Evolutionary conservation across 768 basidiomycete species (phyloP), one percentile per base, ranked within the genome.

Genomic region (Collybia sp.): DNA sequence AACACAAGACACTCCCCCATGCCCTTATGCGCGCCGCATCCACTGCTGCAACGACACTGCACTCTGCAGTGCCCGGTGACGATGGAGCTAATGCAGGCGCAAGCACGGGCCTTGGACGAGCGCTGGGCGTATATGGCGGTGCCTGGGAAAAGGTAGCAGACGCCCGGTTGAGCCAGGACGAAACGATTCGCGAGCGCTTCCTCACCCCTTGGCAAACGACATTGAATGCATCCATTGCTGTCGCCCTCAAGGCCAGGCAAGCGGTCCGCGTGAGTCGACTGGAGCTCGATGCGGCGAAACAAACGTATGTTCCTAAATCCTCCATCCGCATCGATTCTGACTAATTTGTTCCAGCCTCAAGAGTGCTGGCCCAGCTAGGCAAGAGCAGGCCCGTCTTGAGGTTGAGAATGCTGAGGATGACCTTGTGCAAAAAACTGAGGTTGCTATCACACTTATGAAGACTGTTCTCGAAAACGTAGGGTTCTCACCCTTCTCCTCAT

Each of bases 1-100:
- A 85, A 57, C 93, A 93, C 73, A 98, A 98, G 82, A 98, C 96
- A 0, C 85, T 98, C 43, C 91, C 96, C 0, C 96, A 98, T 56
- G 95, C 96, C 0, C 79, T 98, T 43, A 77, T 83, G 15, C 86
- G 96, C 42, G 85, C 94, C 0, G 82, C 93, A 0, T 76, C 80
- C 32, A 59, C 69, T 8, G 88, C 83, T 0, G 75, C 82, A 2
- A 62, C 61, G 5, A 65, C 69, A 10, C 57, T 87, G 25, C 66
- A 68, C n/a, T 50, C 54, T 2, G 69, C 71, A 1, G 61, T 72
- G 2, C 72, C 73, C 18, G 25, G 25, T 8, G 25, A 25, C 4
- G 25, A 3, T 8, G 25, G 25, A 25, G 25, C 8, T 25, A 25
- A 25, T 8, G 66, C 71, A 1, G 61, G 56, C 6, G 63, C 60